A percentile compares a stretch with the other conserved stretches of the same genome.
phyloP scores from a whole-genome alignment of 2,329 filamentous ascomycete genomes.

The Fusarium sp. region DNA sequence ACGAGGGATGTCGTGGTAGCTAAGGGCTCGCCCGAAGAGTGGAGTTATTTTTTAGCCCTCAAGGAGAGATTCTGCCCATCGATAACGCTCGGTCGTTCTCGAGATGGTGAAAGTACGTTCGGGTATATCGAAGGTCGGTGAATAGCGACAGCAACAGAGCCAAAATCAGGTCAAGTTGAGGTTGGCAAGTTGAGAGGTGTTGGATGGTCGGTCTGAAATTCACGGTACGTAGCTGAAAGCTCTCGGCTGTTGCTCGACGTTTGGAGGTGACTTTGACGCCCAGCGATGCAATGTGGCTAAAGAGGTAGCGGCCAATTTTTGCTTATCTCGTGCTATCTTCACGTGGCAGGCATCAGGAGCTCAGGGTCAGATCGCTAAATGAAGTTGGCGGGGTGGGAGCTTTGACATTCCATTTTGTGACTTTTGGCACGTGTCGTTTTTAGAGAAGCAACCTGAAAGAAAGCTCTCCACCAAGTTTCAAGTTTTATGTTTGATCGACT shows the following conservation, averaged over 20 bases:
- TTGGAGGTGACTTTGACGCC: conserved; percentile 41
- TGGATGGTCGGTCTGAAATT: conserved; percentile 18
- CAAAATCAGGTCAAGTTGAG: background rate
- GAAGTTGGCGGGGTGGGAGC: conserved; percentile 19
- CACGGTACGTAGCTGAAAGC: conserved; percentile 32
- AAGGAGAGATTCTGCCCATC: conserved; percentile 36
- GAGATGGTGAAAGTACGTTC: conserved; percentile 29
- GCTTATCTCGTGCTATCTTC: conserved; percentile 46
- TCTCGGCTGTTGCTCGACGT: conserved; percentile 35
- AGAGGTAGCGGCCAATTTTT: conserved; percentile 44
- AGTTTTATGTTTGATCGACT: conserved; percentile 4
- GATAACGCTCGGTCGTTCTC: conserved; percentile 32
- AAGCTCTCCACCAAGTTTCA: conserved; percentile 20
- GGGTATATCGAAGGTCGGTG: conserved; percentile 31
- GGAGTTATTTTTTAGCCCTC: conserved; percentile 21
- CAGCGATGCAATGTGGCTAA: conserved; percentile 46
- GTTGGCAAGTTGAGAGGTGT: conserved; percentile 14
- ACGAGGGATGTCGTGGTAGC: conserved; percentile 19
- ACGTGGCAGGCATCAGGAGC: conserved; percentile 38
- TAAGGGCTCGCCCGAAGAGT: conserved; percentile 18
- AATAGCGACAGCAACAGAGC: conserved; percentile 21
- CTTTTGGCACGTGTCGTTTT: conserved; percentile 32
- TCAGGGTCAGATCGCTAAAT: conserved; percentile 30
- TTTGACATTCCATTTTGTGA: conserved; percentile 14
- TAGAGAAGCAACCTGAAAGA: background rate